Base-by-base conservation (phyloP, 2,329 filamentous ascomycete species). In the Didymella keratinophila region DNA sequence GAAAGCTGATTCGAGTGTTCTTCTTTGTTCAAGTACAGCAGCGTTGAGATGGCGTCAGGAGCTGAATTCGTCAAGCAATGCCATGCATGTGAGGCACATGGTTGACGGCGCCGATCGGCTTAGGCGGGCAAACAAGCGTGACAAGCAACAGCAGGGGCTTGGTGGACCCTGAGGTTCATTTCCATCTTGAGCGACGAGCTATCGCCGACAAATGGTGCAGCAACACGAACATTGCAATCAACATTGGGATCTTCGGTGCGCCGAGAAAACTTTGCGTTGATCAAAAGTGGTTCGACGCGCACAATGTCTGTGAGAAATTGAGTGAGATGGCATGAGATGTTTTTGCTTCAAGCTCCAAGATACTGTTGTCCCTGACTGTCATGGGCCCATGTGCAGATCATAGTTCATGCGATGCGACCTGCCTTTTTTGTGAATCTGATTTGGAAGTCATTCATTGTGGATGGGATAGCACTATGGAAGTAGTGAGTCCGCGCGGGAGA, bases 11-110 rank as follows among this genome's bases (percentile, higher is more conserved):
- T 55, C 30, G 46, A 25, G 41, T 14, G 14, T 23, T 8, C n/a
- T n/a, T n/a, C n/a, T n/a, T n/a, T n/a, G n/a, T n/a, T n/a, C n/a
- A n/a, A n/a, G n/a, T n/a, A n/a, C n/a, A n/a, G n/a, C n/a, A n/a
- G n/a, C n/a, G n/a, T n/a, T n/a, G n/a, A n/a, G n/a, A n/a, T n/a
- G 27, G 27, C 27, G 27, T 28, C 8, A 7, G 9, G 27, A 50
- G 47, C 43, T 45, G 43, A 30, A 57, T 51, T 32, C 0, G 3
- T 32, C 62, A 71, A 71, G 66, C 65, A 70, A 66, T 46, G 68
- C 70, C 69, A 71, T 69, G 67, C 53, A 51, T 44, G n/a, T 32
- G n/a, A 39, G 58, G 51, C 42, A 58, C 58, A 58, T 62, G 60
- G 55, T 27, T 61, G 39, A 61, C 34, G 25, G 52, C 47, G 46